These are phyloP conservation scores for Daldinia loculata DNA, from an alignment of 495 filamentous ascomycete genomes.

Conservation along the genomic window DNA sequence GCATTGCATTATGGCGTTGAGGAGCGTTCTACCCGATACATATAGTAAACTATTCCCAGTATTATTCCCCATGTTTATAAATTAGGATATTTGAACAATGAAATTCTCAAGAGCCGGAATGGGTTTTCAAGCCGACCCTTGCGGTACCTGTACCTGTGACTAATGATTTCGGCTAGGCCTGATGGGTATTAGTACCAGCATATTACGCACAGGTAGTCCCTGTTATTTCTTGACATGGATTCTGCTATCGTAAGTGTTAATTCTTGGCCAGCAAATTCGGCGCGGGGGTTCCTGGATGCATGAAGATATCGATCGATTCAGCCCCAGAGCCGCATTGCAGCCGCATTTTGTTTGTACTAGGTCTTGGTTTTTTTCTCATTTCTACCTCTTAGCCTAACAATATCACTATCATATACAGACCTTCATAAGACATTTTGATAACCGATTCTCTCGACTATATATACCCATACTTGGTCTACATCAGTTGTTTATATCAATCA, in stretches of 20 bases:
- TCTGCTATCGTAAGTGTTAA: not conserved
- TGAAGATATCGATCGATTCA: constrained; percentile 1
- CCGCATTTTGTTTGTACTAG: constrained; percentile 11
- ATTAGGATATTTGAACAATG: not conserved
- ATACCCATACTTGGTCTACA: no score
- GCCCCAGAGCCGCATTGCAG: constrained; percentile 6
- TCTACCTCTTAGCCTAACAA: no score
- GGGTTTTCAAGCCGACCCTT: not conserved
- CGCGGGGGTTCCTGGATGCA: not conserved
- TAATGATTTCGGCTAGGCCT: constrained; percentile 1
- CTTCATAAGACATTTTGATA: no score
- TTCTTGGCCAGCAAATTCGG: constrained; percentile 4
- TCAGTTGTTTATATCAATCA: no score
- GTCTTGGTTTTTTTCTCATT: not conserved
- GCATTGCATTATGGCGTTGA: constrained; percentile 28
- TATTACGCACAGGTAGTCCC: not conserved
- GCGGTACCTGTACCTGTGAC: not conserved
- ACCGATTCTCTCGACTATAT: no score
- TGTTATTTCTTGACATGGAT: constrained; percentile 1
- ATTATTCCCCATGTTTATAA: constrained; percentile 33
- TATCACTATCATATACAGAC: no score
- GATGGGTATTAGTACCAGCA: constrained; percentile 1
- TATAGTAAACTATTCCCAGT: not conserved
- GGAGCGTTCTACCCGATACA: not conserved
- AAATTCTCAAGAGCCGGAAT: not conserved